Evolutionary conservation across 495 filamentous ascomycete genomes (phyloP), one percentile per base, ranked within the genome.

Genomic region (Clavariopsis aquatica): DNA sequence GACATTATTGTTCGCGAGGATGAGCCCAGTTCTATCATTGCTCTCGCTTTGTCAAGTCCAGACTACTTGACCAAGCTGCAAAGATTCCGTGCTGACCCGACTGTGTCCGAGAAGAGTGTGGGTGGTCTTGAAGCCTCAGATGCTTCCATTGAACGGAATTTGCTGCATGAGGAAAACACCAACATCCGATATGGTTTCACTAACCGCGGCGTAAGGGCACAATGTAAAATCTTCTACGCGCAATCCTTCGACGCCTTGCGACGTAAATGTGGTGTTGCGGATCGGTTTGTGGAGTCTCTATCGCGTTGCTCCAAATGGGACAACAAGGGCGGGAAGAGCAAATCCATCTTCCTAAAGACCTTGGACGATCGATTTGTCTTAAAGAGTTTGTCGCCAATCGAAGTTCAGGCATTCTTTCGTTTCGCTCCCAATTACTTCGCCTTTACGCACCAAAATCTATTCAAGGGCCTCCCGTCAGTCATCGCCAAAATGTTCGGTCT

Each of bases 401-500:
- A 99, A 76, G 94, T 94, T 3, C 85, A 91, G 36, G 92, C 95
- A 0, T 99, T 99, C 77, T 82, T 97, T 59, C 88, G 88, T 67
- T 97, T 98, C 69, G 95, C 95, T 0, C 94, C 93, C 0, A 90
- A 92, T 9, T 99, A 99, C 77, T 99, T 99, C 74, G 88, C 90
- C 65, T 91, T 98, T 70, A 96, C 97, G 91, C 89, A 91, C 15
- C 88, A 98, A 73, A 92, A 91, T 0, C 82, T 99, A 24, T 99
- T 98, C 77, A 92, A 96, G 68, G 94, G 97, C 24, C 81, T 99
- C 6, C 94, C 94, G 1, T 94, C 92, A 10, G 95, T 96, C 17
- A 98, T 99, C 69, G 94, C 94, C 12, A 99, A 99, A 78, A 98
- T 99, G 95, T 85, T 98, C 49, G 94, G 94, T 1, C 96, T 99